Percentiles rank a stretch among this genome's conserved stretches.
Evolutionary conservation across 257 asterid species (phyloP).

Genomic region (Solanum lycopersicoides): DNA sequence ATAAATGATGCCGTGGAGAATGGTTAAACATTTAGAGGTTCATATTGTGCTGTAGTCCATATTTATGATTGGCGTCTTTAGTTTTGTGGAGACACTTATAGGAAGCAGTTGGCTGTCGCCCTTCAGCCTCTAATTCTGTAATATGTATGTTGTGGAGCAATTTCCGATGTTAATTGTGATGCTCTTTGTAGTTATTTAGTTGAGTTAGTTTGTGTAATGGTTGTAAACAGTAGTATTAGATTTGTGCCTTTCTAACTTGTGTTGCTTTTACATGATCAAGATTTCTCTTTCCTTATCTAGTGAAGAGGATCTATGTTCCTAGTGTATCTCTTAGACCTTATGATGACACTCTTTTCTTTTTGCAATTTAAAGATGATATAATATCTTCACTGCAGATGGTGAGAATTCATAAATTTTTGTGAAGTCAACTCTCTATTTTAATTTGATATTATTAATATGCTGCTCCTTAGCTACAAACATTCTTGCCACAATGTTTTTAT

Average conservation of each 20-base stretch:
- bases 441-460: background rate
- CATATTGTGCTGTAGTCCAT: background rate
- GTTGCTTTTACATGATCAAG: background rate
- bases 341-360: background rate
- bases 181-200: background rate
- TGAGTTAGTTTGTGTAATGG: background rate
- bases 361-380: background rate
- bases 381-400: background rate
- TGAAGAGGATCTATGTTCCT: background rate
- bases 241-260: background rate
- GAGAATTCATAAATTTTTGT: background rate
- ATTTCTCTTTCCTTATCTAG: background rate
- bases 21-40: background rate
- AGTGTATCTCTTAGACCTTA: background rate
- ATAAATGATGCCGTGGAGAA: background rate
- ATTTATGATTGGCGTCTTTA: background rate
- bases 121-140: background rate
- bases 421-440: background rate
- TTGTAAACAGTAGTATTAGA: background rate
- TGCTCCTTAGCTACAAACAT: background rate
- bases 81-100: background rate
- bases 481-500: constrained; percentile 3
- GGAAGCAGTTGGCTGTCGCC: background rate
- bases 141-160: background rate
- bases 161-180: background rate